These are phyloP conservation scores for Pisolithus orientalis DNA, from an alignment of 768 basidiomycete species.

Conservation along the genomic window DNA sequence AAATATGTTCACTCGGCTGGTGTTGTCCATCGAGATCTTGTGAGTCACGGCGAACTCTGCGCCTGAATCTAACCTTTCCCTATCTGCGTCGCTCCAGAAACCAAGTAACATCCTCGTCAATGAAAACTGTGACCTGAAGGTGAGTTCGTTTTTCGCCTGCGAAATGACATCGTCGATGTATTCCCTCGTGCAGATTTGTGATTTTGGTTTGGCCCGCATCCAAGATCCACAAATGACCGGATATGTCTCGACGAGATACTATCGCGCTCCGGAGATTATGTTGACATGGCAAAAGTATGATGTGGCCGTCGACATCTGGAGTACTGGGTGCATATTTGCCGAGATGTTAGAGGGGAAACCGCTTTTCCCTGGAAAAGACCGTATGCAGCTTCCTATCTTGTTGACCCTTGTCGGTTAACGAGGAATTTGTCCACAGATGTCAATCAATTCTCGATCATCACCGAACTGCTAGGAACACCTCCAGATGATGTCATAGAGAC, in stretches of 20 bases:
- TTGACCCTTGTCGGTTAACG: slow-evolving; percentile 7
- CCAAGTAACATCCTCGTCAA: slow-evolving; percentile 99
- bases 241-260: slow-evolving; percentile 98
- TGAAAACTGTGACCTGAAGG: slow-evolving; percentile 99
- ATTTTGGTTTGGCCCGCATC: slow-evolving; percentile 96
- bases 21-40: slow-evolving; percentile 95
- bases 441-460: slow-evolving; percentile 99
- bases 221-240: slow-evolving; percentile 99
- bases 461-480: slow-evolving; percentile 95
- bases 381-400: slow-evolving; percentile 47
- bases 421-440: slow-evolving; percentile 59
- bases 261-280: slow-evolving; percentile 99
- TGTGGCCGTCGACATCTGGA: slow-evolving; percentile 99
- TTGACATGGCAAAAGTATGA: slow-evolving; percentile 99
- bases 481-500: slow-evolving; percentile 99
- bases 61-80: not conserved
- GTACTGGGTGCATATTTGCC: slow-evolving; percentile 98
- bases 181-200: slow-evolving; percentile 69
- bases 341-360: slow-evolving; percentile 99
- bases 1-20: slow-evolving; percentile 99
- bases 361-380: slow-evolving; percentile 98
- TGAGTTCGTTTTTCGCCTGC: slow-evolving; percentile 23
- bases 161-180: slow-evolving; percentile 4
- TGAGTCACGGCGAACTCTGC: slow-evolving; percentile 28
- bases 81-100: slow-evolving; percentile 49